A percentile compares a stretch with the other conserved stretches of the same genome.
Conservation (phyloP, 2,329 filamentous ascomycete species). For the Aspergillus tamarii region DNA sequence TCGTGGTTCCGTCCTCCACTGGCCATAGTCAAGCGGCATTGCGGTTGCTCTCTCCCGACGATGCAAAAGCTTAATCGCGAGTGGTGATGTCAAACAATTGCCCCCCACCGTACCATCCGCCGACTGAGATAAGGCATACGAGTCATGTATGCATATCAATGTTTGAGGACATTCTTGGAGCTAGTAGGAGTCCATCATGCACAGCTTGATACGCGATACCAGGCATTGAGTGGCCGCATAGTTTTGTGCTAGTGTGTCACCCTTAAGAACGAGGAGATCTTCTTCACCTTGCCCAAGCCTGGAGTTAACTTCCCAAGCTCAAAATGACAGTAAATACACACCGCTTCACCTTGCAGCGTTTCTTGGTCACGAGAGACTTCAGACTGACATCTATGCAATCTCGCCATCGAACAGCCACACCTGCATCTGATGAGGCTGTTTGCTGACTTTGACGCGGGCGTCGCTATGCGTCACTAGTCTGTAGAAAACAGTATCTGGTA, state of each 20-base stretch:
- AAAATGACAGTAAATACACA: neutral
- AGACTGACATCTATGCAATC: neutral
- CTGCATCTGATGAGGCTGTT: neutral
- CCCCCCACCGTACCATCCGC: accelerated
- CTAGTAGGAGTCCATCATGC: too few relatives aligned
- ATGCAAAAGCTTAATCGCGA: too few relatives aligned
- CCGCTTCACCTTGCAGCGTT: neutral
- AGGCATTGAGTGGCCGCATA: neutral
- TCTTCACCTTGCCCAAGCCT: neutral
- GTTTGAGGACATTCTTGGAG: neutral
- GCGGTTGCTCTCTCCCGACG: too few relatives aligned
- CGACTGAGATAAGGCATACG: neutral
- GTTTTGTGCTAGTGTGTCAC: neutral
- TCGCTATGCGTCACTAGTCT: neutral
- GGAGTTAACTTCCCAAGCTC: neutral
- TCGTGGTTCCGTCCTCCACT: too few relatives aligned
- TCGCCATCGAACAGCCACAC: neutral
- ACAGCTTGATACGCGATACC: neutral
- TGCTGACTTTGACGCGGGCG: neutral
- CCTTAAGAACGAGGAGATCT: neutral
- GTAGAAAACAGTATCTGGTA: neutral
- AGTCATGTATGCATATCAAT: neutral
- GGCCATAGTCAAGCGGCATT: too few relatives aligned
- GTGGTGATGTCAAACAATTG: too few relatives aligned
- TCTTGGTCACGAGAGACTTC: neutral